Evolutionary conservation across 2,329 filamentous ascomycete species (phyloP).

Genomic region (Teratosphaeriaceae sp.): DNA sequence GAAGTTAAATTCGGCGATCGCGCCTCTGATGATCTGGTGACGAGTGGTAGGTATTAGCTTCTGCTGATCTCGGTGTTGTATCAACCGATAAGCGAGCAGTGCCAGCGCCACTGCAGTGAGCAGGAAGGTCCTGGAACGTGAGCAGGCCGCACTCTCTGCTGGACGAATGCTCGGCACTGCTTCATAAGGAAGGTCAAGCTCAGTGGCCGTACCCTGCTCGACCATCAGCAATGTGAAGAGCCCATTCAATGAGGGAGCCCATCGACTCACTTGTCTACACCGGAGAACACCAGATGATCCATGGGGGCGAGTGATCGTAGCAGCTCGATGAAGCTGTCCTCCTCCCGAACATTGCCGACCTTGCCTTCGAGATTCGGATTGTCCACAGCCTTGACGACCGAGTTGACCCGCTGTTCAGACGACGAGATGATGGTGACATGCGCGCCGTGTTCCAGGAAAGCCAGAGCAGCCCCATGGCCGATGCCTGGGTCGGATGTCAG

Average conservation of each 20-base stretch:
- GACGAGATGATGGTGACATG: constrained; percentile 8
- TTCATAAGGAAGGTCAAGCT: too few relatives aligned
- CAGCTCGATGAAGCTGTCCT: constrained; percentile 4
- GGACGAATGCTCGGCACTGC: too few relatives aligned
- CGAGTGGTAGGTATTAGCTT: neutral
- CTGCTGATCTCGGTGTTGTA: neutral
- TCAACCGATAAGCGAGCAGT: too few relatives aligned
- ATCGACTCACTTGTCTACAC: constrained; percentile 2
- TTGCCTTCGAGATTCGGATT: constrained; percentile 2
- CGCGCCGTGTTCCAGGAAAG: constrained; percentile 5
- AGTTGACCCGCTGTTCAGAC: constrained; percentile 2
- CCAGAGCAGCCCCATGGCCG: constrained; percentile 1
- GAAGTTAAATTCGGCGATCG: constrained; percentile 4
- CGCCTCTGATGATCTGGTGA: constrained; percentile 6
- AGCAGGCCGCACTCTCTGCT: too few relatives aligned
- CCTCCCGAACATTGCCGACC: constrained; percentile 5
- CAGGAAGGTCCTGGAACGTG: too few relatives aligned
- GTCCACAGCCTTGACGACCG: neutral
- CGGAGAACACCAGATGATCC: constrained; percentile 7
- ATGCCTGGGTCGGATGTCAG: constrained; percentile 1
- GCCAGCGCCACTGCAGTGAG: too few relatives aligned
- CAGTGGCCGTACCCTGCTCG: neutral
- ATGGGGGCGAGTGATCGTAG: constrained; percentile 3
- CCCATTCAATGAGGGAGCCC: neutral
- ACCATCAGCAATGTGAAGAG: neutral